Evolutionary conservation across 2,329 filamentous ascomycete species (phyloP).

Genomic region (Xylaria sp.): DNA sequence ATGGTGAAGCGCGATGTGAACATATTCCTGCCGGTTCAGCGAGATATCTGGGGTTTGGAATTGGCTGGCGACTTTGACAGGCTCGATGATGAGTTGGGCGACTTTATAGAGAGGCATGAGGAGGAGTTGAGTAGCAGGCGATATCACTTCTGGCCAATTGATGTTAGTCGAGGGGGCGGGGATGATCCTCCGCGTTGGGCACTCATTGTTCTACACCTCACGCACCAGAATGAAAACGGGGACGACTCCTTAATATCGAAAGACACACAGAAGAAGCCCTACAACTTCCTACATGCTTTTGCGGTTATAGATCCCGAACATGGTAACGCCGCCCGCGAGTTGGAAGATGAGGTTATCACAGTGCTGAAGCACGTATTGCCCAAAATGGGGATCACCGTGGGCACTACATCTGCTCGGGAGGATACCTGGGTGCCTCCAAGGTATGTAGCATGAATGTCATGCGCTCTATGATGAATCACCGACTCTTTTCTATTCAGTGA

Average conservation of each 20-base stretch:
- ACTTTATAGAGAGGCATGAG: neutral
- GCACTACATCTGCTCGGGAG: neutral
- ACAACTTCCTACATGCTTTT: conserved; percentile 18
- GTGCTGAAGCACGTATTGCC: neutral
- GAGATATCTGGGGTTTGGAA: conserved; percentile 4
- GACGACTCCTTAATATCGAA: neutral
- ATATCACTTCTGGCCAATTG: conserved; percentile 41
- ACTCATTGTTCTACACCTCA: conserved; percentile 35
- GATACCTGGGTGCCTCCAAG: conserved; percentile 30
- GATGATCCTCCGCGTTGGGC: conserved; percentile 21
- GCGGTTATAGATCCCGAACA: conserved; percentile 36
- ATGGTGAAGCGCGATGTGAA: conserved; percentile 33
- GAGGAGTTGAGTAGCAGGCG: neutral
- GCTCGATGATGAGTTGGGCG: neutral
- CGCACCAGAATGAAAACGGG: neutral
- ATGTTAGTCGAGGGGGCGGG: neutral
- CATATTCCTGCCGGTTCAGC: conserved; percentile 2
- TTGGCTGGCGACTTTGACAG: neutral
- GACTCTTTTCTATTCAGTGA: neutral
- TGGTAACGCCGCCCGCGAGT: neutral
- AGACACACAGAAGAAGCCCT: neutral
- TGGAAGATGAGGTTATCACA: neutral
- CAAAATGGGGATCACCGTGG: neutral
- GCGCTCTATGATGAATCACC: no score
- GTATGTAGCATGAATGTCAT: neutral